These are phyloP conservation scores for Exophiala xenobiotica DNA, from an alignment of 2,329 filamentous ascomycete species.

Conservation along the genomic window DNA sequence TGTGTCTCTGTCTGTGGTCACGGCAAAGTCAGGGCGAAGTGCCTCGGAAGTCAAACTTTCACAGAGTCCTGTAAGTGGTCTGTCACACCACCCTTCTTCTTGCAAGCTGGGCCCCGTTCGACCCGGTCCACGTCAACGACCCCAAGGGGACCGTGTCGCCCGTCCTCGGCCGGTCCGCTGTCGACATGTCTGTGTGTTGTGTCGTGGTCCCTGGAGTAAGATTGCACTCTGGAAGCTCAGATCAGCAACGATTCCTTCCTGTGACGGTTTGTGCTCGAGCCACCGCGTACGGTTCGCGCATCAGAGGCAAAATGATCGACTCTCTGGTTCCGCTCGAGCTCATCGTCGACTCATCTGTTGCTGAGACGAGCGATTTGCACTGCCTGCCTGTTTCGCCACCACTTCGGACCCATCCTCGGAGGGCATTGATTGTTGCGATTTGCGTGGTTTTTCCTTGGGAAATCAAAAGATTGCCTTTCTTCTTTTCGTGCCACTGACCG, in stretches of 20 bases:
- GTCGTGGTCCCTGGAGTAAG: not conserved
- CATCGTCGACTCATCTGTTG: not conserved
- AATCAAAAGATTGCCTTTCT: no score
- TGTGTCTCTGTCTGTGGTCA: not conserved
- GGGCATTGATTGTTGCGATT: no score
- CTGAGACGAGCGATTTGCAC: not conserved
- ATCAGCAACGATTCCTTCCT: not conserved
- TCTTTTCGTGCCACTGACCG: not conserved
- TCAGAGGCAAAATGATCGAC: not conserved
- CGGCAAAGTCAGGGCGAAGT: not conserved
- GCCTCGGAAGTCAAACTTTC: not conserved
- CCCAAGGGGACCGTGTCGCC: not conserved
- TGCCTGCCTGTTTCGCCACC: not conserved
- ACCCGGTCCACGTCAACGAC: slow-evolving; percentile 1
- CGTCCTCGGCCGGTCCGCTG: not conserved
- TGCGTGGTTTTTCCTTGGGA: no score
- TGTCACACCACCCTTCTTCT: slow-evolving; percentile 1
- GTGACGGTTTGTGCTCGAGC: not conserved
- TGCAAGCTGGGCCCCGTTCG: not conserved
- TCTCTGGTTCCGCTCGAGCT: not conserved
- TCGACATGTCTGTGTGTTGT: not conserved
- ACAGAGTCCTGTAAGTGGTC: not conserved
- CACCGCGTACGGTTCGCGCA: slow-evolving; percentile 1
- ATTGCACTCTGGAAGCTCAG: slow-evolving; percentile 3
- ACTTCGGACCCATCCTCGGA: not conserved